These are phyloP conservation scores for Sequoiadendron giganteum DNA, from an alignment of 75 land plant species.

Conservation along the genomic window DNA sequence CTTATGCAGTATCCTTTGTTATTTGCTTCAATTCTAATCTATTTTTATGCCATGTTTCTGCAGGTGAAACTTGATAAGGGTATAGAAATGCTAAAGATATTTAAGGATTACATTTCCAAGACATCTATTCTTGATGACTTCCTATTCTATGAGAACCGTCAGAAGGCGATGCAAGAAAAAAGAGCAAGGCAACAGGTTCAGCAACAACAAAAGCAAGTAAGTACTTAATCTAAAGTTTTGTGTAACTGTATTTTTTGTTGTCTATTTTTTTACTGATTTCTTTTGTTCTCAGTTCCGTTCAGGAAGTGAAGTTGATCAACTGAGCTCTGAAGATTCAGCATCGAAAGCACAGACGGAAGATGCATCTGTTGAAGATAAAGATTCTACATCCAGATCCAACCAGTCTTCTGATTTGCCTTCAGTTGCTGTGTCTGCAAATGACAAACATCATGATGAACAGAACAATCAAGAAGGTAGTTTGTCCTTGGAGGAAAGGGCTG, in stretches of 20 bases:
- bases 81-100: constrained; percentile 62
- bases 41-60: neutral
- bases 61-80: constrained; percentile 61
- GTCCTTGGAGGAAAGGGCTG: neutral
- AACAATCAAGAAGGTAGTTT: neutral
- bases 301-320: neutral
- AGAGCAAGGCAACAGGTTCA: constrained; percentile 10
- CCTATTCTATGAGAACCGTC: constrained; percentile 57
- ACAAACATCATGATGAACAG: constrained; percentile 2
- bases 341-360: neutral
- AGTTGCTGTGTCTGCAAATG: neutral
- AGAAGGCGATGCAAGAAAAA: constrained; percentile 59
- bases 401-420: constrained; percentile 1
- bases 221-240: neutral
- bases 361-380: constrained; percentile 3
- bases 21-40: neutral
- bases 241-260: neutral
- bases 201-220: constrained; percentile 10
- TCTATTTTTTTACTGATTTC: neutral
- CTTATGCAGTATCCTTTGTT: neutral
- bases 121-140: constrained; percentile 75
- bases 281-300: neutral
- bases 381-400: neutral
- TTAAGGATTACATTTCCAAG: constrained; percentile 49
- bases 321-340: neutral